These are phyloP conservation scores for Cladophialophora chaetospira DNA, from an alignment of 2,329 filamentous ascomycete genomes.

Conservation along the genomic window DNA sequence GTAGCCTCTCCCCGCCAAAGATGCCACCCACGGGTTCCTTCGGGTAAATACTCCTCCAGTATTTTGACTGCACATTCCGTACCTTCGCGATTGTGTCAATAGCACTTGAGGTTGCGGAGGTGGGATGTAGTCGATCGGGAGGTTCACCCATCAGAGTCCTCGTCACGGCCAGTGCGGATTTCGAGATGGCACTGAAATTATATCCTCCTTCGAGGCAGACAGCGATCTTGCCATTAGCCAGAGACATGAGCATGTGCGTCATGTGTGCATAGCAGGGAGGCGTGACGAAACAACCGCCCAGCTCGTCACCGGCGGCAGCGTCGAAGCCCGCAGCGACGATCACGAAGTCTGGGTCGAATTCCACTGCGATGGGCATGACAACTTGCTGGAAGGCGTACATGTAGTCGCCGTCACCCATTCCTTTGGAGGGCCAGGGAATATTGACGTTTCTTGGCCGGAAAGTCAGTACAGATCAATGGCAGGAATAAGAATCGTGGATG, in stretches of 20 bases:
- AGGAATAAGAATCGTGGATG: neutral
- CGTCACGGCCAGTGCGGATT: constrained; percentile 87
- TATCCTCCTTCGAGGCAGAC: constrained; percentile 96
- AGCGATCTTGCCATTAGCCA: constrained; percentile 84
- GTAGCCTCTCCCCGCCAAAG: constrained; percentile 64
- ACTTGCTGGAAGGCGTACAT: constrained; percentile 92
- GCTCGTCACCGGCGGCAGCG: constrained; percentile 86
- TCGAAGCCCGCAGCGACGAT: constrained; percentile 97
- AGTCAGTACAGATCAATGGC: constrained; percentile 24
- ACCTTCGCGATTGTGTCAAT: constrained; percentile 61
- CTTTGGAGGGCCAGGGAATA: constrained; percentile 67
- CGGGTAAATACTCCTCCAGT: constrained; percentile 87
- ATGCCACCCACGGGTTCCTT: constrained; percentile 57
- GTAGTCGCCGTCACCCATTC: constrained; percentile 96
- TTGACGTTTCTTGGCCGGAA: constrained; percentile 61
- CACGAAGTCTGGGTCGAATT: constrained; percentile 92
- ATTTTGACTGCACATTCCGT: constrained; percentile 61
- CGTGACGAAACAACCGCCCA: constrained; percentile 90
- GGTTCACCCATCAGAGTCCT: constrained; percentile 94
- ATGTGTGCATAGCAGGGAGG: constrained; percentile 94
- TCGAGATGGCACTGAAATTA: constrained; percentile 88
- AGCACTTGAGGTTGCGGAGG: constrained; percentile 53
- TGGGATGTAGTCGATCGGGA: constrained; percentile 61
- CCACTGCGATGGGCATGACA: constrained; percentile 91
- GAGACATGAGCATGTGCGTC: constrained; percentile 98